Base-by-base conservation (phyloP, 352 stramenopile species). In the Phytopythium mirpurense region DNA sequence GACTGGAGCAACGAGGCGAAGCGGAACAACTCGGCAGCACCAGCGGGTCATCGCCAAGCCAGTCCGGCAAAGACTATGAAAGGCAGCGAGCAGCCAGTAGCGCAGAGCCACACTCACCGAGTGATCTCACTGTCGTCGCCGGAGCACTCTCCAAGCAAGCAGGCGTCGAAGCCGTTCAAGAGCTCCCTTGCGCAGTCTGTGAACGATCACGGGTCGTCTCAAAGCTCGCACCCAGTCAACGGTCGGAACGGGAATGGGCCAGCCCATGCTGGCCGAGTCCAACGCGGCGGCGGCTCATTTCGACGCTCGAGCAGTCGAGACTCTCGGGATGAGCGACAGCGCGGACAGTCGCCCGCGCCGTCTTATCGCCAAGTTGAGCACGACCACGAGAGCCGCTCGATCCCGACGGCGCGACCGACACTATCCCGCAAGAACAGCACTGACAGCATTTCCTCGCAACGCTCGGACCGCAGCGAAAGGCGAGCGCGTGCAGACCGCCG, bases 391-490 rank as follows among this genome's bases (percentile, higher is more conserved):
- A 59, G 51, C 18, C 62, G 57, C 14, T 74, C 51, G 4, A 19
- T 21, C 5, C 32, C 63, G 1, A 43, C 64, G 29, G 62, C 68
- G 21, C 63, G 58, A 46, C 62, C 57, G 10, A 66, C 48, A 10
- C 45, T 75, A 34, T 63, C 56, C 3, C 63, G 74, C 27, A 85
- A 85, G 60, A 78, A 78, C 57, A 85, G 74, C 56, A 62, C 62
- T 16, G 74, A 85, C 43, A 83, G 72, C 29, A 62, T 83, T 15
- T 77, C 64, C 7, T 82, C 71, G 8, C 71, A 76, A 37, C 67
- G 67, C 12, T 84, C 74, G 19, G 73, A 77, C 16, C 59, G 65
- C 27, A 77, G 67, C 35, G 70, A 83, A 24, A 55, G 29, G n/a
- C 67, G 56, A 27, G 43, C 57, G 26, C 63, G 66, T 23, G 67